Percentiles rank a stretch among this genome's conserved stretches.
Conservation (phyloP, 2,329 filamentous ascomycete species). For the Fusarium verrucosum region DNA sequence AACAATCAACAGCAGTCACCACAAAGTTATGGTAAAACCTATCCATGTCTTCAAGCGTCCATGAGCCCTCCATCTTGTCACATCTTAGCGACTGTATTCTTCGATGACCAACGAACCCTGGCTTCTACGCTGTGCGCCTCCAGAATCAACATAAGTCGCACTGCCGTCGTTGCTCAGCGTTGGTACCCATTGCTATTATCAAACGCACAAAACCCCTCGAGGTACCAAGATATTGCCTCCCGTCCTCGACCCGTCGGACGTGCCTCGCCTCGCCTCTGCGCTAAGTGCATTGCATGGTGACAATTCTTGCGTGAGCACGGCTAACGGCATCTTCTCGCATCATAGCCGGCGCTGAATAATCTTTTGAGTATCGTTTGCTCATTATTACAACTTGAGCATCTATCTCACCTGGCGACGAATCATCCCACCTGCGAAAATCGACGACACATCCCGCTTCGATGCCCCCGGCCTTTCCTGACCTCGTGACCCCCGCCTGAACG, state of each 20-base stretch:
- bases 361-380: constrained; percentile 14
- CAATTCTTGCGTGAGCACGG: constrained; percentile 33
- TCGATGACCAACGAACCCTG: constrained; percentile 36
- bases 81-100: constrained; percentile 33
- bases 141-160: constrained; percentile 25
- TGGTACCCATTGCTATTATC: constrained; percentile 29
- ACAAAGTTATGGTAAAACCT: constrained; percentile 42
- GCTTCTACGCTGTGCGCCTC: constrained; percentile 34
- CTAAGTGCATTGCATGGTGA: constrained; percentile 20
- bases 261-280: constrained; percentile 20
- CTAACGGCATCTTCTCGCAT: constrained; percentile 34
- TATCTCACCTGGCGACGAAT: constrained; percentile 22
- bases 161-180: constrained; percentile 24
- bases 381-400: constrained; percentile 11
- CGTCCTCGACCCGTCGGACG: constrained; percentile 22
- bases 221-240: constrained; percentile 34
- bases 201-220: constrained; percentile 10
- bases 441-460: constrained; percentile 37
- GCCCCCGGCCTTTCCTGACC: constrained; percentile 31
- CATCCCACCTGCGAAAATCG: constrained; percentile 23
- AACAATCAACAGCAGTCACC: constrained; percentile 9
- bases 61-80: constrained; percentile 42
- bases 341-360: constrained; percentile 19
- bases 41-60: constrained; percentile 43
- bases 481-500: constrained; percentile 37